Conservation (phyloP, 352 stramenopile genomes). For the Phytophthora palmivora region DNA sequence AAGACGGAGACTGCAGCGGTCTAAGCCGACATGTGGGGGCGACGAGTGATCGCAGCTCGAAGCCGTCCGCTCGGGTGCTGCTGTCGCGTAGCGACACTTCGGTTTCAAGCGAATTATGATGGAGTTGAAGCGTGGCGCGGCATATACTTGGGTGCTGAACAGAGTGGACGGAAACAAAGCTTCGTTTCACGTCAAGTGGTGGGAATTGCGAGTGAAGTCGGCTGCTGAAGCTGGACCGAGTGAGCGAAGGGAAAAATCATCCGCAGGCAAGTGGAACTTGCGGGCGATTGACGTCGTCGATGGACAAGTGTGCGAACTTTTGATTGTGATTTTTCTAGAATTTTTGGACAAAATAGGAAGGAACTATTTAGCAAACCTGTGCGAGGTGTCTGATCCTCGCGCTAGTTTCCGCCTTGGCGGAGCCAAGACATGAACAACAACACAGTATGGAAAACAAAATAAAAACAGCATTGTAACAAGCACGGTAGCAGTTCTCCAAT, state of each 20-base stretch:
- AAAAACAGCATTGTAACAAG: conserved; percentile 39
- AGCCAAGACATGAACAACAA: conserved; percentile 33
- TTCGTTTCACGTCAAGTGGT: conserved; percentile 36
- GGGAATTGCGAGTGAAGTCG: conserved; percentile 17
- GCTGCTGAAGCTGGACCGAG: conserved; percentile 2
- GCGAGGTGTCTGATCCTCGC: conserved; percentile 14
- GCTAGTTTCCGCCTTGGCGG: conserved; percentile 28
- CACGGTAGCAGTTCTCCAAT: conserved; percentile 19
- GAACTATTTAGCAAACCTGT: conserved; percentile 51
- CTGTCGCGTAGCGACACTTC: conserved; percentile 24
- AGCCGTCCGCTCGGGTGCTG: conserved; percentile 21
- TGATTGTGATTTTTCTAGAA: conserved; percentile 55
- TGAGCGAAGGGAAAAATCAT: conserved; percentile 30
- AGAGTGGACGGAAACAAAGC: conserved; percentile 25
- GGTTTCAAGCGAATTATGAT: conserved; percentile 36
- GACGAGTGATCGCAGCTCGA: conserved; percentile 43
- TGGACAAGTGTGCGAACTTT: conserved; percentile 47
- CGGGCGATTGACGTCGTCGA: conserved; percentile 35
- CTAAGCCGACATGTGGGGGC: conserved; percentile 27
- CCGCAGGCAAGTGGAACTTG: conserved; percentile 58
- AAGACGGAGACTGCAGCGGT: conserved; percentile 42
- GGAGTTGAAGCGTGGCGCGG: conserved; percentile 25
- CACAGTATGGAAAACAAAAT: conserved; percentile 40
- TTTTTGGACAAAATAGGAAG: conserved; percentile 59
- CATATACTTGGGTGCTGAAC: conserved; percentile 13